phyloP scores from a whole-genome alignment of 768 basidiomycete species.

The Trametes punicea region DNA sequence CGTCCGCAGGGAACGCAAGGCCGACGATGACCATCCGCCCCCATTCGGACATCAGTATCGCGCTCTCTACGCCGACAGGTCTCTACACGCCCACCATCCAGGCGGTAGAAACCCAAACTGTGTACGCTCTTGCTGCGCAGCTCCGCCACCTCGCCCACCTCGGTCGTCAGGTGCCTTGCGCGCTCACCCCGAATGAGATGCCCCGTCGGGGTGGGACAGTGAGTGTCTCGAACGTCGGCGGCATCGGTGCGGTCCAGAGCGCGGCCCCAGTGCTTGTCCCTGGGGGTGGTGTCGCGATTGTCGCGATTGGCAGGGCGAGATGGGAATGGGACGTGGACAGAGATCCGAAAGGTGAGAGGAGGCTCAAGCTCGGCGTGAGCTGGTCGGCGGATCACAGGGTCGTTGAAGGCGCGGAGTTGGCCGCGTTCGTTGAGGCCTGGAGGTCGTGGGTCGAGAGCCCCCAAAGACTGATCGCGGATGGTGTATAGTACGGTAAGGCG shows the following conservation, averaged over 20 bases:
- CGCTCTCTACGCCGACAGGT: conserved; percentile 76
- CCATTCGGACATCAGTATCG: conserved; percentile 70
- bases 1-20: conserved; percentile 38
- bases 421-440: conserved; percentile 87
- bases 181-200: conserved; percentile 64
- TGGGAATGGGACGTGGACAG: conserved; percentile 72
- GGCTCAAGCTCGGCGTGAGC: conserved; percentile 62
- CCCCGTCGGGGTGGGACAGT: conserved; percentile 74
- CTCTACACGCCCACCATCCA: conserved; percentile 78
- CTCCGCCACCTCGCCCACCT: conserved; percentile 60
- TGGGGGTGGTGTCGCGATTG: conserved; percentile 83
- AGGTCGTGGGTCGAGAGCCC: conserved; percentile 76
- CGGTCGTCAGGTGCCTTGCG: conserved; percentile 65
- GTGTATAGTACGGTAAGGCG: conserved; percentile 24
- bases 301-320: conserved; percentile 72
- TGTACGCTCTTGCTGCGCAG: conserved; percentile 59
- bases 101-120: conserved; percentile 47
- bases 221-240: conserved; percentile 80
- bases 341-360: conserved; percentile 46
- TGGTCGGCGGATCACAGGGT: conserved; percentile 89
- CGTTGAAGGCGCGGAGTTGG: conserved; percentile 85
- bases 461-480: conserved; percentile 58
- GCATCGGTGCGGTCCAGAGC: conserved; percentile 65
- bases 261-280: conserved; percentile 77
- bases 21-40: conserved; percentile 73